These are phyloP conservation scores for Hyaloperonospora arabidopsidis DNA, from an alignment of 352 stramenopile genomes.

Conservation along the genomic window DNA sequence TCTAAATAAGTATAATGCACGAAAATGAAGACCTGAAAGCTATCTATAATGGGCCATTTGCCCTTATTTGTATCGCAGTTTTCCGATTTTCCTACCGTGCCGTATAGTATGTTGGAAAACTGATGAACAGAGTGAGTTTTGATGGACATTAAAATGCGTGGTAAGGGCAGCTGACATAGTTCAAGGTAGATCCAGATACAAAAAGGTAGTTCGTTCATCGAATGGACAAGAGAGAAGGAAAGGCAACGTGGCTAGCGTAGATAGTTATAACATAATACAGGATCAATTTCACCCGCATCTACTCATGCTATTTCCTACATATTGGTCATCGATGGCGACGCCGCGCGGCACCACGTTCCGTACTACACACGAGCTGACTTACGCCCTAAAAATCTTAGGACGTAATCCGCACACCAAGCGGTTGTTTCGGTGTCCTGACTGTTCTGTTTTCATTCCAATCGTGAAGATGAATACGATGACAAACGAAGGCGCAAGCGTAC, in stretches of 20 bases:
- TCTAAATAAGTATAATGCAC: background rate
- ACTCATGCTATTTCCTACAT: no score
- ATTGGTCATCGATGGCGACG: conserved; percentile 2
- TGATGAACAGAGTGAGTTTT: no score
- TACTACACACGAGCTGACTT: background rate
- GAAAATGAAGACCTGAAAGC: background rate
- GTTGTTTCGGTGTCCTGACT: conserved; percentile 1
- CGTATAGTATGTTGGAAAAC: no score
- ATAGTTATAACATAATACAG: no score
- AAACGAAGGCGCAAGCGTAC: background rate
- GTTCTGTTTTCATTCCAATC: conserved; percentile 2
- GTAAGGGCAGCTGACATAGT: no score
- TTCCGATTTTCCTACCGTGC: background rate
- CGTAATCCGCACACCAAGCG: background rate
- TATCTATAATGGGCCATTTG: background rate
- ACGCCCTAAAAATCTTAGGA: background rate
- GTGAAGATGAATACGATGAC: background rate
- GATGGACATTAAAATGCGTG: no score
- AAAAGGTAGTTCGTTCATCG: no score
- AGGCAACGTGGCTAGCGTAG: no score
- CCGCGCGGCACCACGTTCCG: background rate
- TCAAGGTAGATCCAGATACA: no score
- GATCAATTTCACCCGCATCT: no score
- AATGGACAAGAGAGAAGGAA: no score
- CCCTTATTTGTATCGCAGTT: background rate